Percentiles rank a stretch among this genome's conserved stretches.
Evolutionary conservation across 176 grass and related monocot species (phyloP).

Genomic region (Saccharum officinarum): DNA sequence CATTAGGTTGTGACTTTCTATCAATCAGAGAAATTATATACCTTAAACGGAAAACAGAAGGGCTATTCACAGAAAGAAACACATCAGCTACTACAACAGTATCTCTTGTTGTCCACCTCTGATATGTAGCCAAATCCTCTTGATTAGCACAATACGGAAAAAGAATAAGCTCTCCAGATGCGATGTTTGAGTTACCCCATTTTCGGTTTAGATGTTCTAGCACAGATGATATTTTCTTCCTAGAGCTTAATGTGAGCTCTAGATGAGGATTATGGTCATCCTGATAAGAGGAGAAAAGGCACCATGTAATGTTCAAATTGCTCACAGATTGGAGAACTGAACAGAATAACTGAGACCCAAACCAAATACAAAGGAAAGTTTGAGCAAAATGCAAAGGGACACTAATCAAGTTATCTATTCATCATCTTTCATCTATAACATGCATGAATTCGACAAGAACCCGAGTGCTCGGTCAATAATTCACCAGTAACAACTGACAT

Average conservation of each 20-base stretch:
- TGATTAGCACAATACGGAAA: slow-evolving; percentile 84
- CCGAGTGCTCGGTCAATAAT: not conserved
- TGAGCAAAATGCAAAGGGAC: not conserved
- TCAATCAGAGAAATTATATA: slow-evolving; percentile 36
- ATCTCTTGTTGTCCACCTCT: slow-evolving; percentile 80
- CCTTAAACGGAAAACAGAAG: slow-evolving; percentile 92
- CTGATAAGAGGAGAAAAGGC: slow-evolving; percentile 47
- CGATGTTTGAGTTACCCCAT: slow-evolving; percentile 85
- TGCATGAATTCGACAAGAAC: slow-evolving; percentile 19
- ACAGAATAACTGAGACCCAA: slow-evolving; percentile 9
- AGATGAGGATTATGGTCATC: slow-evolving; percentile 92
- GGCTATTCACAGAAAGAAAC: slow-evolving; percentile 75
- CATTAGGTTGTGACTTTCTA: slow-evolving; percentile 12
- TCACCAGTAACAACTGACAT: not conserved
- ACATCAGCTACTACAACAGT: slow-evolving; percentile 68
- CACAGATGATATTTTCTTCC: slow-evolving; percentile 94
- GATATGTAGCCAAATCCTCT: slow-evolving; percentile 73
- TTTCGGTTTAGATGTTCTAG: slow-evolving; percentile 93
- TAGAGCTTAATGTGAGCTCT: slow-evolving; percentile 92
- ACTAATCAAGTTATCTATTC: not conserved
- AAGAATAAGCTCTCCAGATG: slow-evolving; percentile 81
- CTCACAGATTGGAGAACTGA: slow-evolving; percentile 31
- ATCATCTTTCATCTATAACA: slow-evolving; percentile 18
- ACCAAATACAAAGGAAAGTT: slow-evolving; percentile 21
- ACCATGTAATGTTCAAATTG: slow-evolving; percentile 27